These are phyloP conservation scores for Candida orba DNA, from an alignment of 805 yeast species.

Conservation along the genomic window DNA sequence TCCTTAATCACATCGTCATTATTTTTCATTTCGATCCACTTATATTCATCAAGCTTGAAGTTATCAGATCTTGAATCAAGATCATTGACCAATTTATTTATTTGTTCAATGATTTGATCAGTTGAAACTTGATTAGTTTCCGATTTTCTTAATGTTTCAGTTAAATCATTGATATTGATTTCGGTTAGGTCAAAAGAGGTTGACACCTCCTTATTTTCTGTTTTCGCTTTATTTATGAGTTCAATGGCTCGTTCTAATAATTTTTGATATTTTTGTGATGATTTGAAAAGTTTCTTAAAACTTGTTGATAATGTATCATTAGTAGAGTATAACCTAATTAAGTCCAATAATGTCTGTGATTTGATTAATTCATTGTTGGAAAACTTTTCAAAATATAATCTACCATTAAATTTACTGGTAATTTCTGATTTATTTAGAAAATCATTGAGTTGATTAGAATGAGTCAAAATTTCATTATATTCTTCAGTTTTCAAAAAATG, in stretches of 20 bases:
- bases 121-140: no score
- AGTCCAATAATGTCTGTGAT: neutral
- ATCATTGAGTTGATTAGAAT: neutral
- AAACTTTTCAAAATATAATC: neutral
- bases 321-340: neutral
- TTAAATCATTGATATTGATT: no score
- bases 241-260: neutral
- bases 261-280: neutral
- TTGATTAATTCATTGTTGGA: neutral
- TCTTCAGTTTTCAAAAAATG: constrained; percentile 1
- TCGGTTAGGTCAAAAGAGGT: neutral
- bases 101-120: neutral
- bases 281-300: constrained; percentile 1
- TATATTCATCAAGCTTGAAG: neutral
- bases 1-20: neutral
- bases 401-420: neutral
- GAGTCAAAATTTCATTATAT: neutral
- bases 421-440: neutral
- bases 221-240: neutral
- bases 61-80: neutral
- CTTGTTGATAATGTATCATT: neutral
- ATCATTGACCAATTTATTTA: neutral
- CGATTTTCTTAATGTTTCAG: no score
- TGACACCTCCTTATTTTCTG: neutral
- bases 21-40: neutral